Base-by-base conservation (phyloP, 768 basidiomycete species). In the Agaricus blazei region DNA sequence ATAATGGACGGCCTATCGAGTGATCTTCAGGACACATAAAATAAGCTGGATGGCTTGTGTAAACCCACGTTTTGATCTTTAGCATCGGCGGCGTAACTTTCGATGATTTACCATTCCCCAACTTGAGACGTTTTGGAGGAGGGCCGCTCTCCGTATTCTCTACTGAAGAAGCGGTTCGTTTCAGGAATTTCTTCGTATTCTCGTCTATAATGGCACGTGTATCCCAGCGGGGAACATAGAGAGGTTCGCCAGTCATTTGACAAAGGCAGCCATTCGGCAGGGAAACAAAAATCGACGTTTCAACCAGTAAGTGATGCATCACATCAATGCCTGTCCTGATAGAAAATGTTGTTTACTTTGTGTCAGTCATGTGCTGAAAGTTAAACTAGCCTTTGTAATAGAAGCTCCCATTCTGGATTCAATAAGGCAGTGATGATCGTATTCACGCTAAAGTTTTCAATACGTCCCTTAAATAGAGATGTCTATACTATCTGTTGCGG, bases 181-280 rank as follows among this genome's bases (percentile, higher is more conserved):
- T 57, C 46, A 48, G 3, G 38, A 34, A 41, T 23, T 50, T 53
- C 47, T 44, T 27, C 4, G 47, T 46, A 34, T 28, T 47, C 47
- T 55, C 31, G n/a, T n/a, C 29, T 38, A 26, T 34, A 27, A 48
- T 60, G 54, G 60, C 57, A 62, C 38, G 44, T n/a, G 67, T 66
- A 55, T 55, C 61, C 53, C 65, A 62, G 58, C 51, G 65, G 62
- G 28, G 44, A 44, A 61, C 70, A 59, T 83, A 71, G 24, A 96
- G 66, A 0, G 89, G 85, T 36, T 75, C 74, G 3, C 95, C 95
- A 0, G 86, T 82, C 55, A 97, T 66, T 67, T 98, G 95, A 58
- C 88, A 88, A 37, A 87, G 78, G 64, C 92, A 95, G 19, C 82
- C 84, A 63, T 97, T 96, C 0, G 88, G 88, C 23, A 97, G 69